Base-by-base conservation (phyloP, 148 eudicot species). In the Pharnaceum exiguum region DNA sequence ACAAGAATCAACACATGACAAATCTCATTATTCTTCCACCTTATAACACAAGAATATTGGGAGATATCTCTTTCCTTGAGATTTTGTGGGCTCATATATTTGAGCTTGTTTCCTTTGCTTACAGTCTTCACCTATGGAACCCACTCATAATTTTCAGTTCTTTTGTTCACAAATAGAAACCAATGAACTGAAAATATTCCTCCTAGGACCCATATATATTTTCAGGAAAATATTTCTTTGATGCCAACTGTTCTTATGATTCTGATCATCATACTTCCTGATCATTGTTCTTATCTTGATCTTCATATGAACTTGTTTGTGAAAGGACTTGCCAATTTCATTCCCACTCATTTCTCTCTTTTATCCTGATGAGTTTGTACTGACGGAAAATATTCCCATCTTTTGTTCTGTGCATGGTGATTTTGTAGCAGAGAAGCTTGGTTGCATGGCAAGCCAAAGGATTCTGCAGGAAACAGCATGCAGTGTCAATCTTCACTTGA, bases 341-440 rank as follows among this genome's bases (percentile, higher is more conserved):
- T 55, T 29, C 29, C 44, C 36, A 5, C 29, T 50, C 30, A 5
- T 48, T 48, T 66, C 22, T 58, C 58, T 55, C 18, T 30, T 59
- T 4, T 51, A n/a, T n/a, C n/a, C n/a, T n/a, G n/a, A n/a, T n/a
- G 10, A 28, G 7, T 27, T 57, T 52, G 48, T 75, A 68, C 81
- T 78, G 65, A 62, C 33, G 58, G 63, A 42, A 67, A 65, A 71
- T 74, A 65, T 73, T 69, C 63, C 42, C 22, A 43, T 52, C 36
- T 55, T 44, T 28, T 62, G 23, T 60, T 32, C 33, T 40, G 15
- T 62, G 22, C 75, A 15, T 18, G 4, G 23, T 55, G 36, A 49
- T 67, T 71, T 77, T 77, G 71, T 68, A 80, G 87, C 74, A 90
- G 89, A 71, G 97, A 90, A 78, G 81, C 87, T 59, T 90, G 97